Evolutionary conservation across 2,329 filamentous ascomycete genomes (phyloP), one percentile per base, ranked within the genome.

Genomic region (Pseudogymnoascus sp.): DNA sequence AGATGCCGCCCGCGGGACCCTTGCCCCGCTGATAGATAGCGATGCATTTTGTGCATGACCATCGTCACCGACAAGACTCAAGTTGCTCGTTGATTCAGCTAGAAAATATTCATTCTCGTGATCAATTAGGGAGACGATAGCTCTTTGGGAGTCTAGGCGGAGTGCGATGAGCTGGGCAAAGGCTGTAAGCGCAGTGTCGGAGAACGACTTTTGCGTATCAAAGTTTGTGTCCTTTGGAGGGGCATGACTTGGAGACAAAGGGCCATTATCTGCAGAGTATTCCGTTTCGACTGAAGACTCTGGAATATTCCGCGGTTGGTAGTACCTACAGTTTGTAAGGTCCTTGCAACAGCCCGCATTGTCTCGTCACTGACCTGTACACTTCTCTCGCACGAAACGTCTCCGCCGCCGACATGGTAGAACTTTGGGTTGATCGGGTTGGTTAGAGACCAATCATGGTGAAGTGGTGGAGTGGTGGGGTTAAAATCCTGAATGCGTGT

Each of bases 131-230:
- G 77, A 78, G 16, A 81, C 73, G 67, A 81, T 75, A 52, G 72
- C 75, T 11, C 79, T 75, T 63, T 76, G 75, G 35, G 75, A 75
- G 31, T 75, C 71, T 60, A 82, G 70, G 0, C 78, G 74, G 14
- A 82, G 70, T 0, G 79, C 74, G 6, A 75, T 76, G 16, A 82
- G 72, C 68, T 82, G 80, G 1, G 79, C 69, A 62, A 75, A 72
- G 3, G 74, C 72, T 3, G 71, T 70, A 35, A 80, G 72, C 49
- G 75, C 75, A 1, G 76, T 77, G 67, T 78, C 79, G 38, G 74
- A 68, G 59, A 49, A 49, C 21, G 43, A 49, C 23, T 25, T 49
- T 28, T 49, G 43, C 5, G 43, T 49, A n/a, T 49, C 12, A n/a
- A 49, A 49, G 21, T 49, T 49, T 25, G 43, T 49, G 21, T 49